Base-by-base conservation (phyloP, 257 asterid genomes). In the Solanum paucissectum region DNA sequence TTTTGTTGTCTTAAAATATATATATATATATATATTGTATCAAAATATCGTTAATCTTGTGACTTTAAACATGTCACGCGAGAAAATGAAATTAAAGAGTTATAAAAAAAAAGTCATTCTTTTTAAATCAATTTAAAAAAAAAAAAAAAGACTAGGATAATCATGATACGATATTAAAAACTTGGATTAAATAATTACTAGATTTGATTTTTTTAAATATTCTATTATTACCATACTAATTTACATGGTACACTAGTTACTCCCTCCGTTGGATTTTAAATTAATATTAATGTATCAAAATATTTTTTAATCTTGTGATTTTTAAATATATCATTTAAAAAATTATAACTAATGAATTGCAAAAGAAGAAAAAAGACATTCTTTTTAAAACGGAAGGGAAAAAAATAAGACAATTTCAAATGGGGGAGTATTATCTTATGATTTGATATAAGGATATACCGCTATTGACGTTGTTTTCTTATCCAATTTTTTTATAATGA, bases 41-140 rank as follows among this genome's bases (percentile, higher is more conserved):
- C 10, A 68, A 68, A 12, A 1, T 64, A 23, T 62, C 3, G 13
- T 62, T 62, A 62, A 62, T 62, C 2, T 62, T 62, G 7, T 62
- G 32, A 0, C 3, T 5, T 12, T 66, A 13, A 27, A 6, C 0
- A 68, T 68, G 20, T 68, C 21, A 12, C 10, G 1, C 7, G 5
- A 12, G 8, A 13, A 27, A 27, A 12, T 68, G 0, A 68, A 68
- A 27, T 12, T 5, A 68, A 68, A 68, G 36, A 27, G 21, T 68
- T 6, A 4, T 13, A 8, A 64, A 23, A n/a, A 23, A 52, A 62
- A 44, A 64, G 69, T 23, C 6, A 23, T 64, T n/a, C 5, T 64
- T 4, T 66, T 25, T n/a, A 3, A 66, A 66, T 12, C 0, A 1
- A 5, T 27, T 25, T 5, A 0, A 12, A 27, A 13, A 23, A 3